Evolutionary conservation across 1,139 yeast genomes (phyloP), one percentile per base, ranked within the genome.

Genomic region (Geotrichum phurueaensis): DNA sequence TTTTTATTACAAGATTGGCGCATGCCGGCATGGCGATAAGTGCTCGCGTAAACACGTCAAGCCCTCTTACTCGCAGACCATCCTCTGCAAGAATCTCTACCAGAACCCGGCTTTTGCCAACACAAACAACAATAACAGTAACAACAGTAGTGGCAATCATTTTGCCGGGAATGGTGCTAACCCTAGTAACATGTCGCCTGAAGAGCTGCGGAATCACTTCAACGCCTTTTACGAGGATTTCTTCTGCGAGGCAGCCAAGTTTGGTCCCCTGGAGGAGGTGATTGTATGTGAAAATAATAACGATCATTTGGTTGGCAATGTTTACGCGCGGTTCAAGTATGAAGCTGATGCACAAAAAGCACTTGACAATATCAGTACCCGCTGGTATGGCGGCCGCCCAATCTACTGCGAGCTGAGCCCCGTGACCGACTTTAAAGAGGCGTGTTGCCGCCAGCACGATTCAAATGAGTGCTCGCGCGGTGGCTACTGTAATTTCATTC

Each of bases 1-100:
- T 53, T 92, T 92, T 72, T 92, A 86, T 73, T 79, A 81, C 65
- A 89, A 87, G 71, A 89, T 91, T 51, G 98, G 98, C 1, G 96
- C 97, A 0, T 92, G 98, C 71, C 80, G 97, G 62, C 97, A 92
- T 71, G 97, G 97, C 1, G 94, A 87, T 64, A 87, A 85, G 68
- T 92, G 98, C 70, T 86, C 94, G 13, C 79, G 95, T 67, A 81
- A 80, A 61, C 98, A 92, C 71, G 78, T 82, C 50, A 81, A 82
- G 66, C 97, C 97, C 0, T 74, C 78, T n/a, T 74, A 77, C 52
- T 87, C 96, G 0, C 79, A 79, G 63, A 86, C 94, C 0, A 79
- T 91, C 2, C 76, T 88, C 52, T 78, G 89, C 63, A 80, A 87
- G 53, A 88, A 88, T 67, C 71, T 92, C 62, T 89, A 86, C 69